Conservation (phyloP, 2,329 filamentous ascomycete species). For the Alternaria sp. region DNA sequence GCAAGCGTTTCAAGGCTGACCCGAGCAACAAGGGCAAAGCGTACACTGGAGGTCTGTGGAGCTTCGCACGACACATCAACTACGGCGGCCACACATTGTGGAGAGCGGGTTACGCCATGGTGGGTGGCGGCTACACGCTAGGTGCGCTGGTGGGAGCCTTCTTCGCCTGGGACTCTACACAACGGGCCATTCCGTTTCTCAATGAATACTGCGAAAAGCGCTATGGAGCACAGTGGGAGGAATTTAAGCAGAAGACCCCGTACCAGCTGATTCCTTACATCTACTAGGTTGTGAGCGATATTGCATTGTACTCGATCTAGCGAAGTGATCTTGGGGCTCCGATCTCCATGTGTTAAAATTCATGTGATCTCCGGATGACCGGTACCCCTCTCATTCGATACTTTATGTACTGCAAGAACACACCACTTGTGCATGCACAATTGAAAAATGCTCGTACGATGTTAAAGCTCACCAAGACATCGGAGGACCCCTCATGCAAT, state of each 20-base stretch:
- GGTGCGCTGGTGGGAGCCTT: slow-evolving; percentile 54
- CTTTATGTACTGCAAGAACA: slow-evolving; percentile 1
- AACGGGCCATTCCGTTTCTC: slow-evolving; percentile 57
- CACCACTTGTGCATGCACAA: slow-evolving; percentile 9
- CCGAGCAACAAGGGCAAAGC: slow-evolving; percentile 62
- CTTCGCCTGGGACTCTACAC: slow-evolving; percentile 58
- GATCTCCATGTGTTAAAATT: slow-evolving; percentile 2
- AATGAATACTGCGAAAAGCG: slow-evolving; percentile 59
- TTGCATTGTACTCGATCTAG: slow-evolving; percentile 1
- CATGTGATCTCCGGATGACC: slow-evolving; percentile 1
- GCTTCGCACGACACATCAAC: slow-evolving; percentile 62
- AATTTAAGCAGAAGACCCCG: slow-evolving; percentile 54
- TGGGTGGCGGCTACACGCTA: slow-evolving; percentile 58
- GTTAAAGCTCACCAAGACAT: slow-evolving; percentile 1
- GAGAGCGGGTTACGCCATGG: slow-evolving; percentile 60
- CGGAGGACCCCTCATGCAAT: slow-evolving; percentile 12
- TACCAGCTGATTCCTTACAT: slow-evolving; percentile 49
- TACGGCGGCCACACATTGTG: slow-evolving; percentile 64
- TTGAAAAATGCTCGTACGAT: neutral
- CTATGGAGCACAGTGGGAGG: slow-evolving; percentile 54
- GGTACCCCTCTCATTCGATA: slow-evolving; percentile 1
- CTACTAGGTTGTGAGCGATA: slow-evolving; percentile 29
- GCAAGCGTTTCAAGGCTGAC: slow-evolving; percentile 61
- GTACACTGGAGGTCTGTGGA: slow-evolving; percentile 61
- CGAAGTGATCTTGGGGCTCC: neutral